These are phyloP conservation scores for Dipodascopsis tothii DNA, from an alignment of 805 yeast genomes.

Conservation along the genomic window DNA sequence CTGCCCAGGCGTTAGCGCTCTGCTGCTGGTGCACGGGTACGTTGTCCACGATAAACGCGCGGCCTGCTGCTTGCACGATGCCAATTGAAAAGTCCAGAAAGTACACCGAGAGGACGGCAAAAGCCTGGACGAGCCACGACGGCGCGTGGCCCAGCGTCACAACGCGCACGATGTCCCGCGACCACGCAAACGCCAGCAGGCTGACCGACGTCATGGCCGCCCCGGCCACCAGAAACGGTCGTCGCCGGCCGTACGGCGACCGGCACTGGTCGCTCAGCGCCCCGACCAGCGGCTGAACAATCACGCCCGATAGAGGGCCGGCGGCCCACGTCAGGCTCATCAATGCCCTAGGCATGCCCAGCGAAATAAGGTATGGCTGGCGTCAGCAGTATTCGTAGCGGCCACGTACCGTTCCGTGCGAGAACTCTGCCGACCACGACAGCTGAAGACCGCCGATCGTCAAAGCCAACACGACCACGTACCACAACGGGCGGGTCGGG, in stretches of 20 bases:
- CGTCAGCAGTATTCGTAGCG: no score
- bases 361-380: slow-evolving; percentile 47
- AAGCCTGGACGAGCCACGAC: slow-evolving; percentile 31
- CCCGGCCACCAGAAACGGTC: slow-evolving; percentile 54
- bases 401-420: slow-evolving; percentile 45
- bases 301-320: slow-evolving; percentile 55
- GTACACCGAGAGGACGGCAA: slow-evolving; percentile 49
- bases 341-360: slow-evolving; percentile 52
- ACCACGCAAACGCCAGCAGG: slow-evolving; percentile 40
- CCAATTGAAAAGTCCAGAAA: slow-evolving; percentile 49
- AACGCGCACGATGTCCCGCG: slow-evolving; percentile 35
- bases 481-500: slow-evolving; percentile 40
- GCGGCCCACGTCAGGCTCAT: slow-evolving; percentile 60
- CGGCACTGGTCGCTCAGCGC: slow-evolving; percentile 47
- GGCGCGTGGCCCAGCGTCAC: slow-evolving; percentile 42
- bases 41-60: slow-evolving; percentile 57
- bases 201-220: slow-evolving; percentile 42
- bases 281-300: slow-evolving; percentile 61
- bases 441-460: slow-evolving; percentile 53
- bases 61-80: slow-evolving; percentile 51
- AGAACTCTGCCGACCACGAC: slow-evolving; percentile 60
- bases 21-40: slow-evolving; percentile 52
- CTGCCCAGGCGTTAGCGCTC: slow-evolving; percentile 59
- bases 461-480: slow-evolving; percentile 41
- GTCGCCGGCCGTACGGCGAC: slow-evolving; percentile 43